Percentiles rank a stretch among this genome's conserved stretches.
Conservation (phyloP, 2,329 filamentous ascomycete species). For the Trichocomaceae sp. region DNA sequence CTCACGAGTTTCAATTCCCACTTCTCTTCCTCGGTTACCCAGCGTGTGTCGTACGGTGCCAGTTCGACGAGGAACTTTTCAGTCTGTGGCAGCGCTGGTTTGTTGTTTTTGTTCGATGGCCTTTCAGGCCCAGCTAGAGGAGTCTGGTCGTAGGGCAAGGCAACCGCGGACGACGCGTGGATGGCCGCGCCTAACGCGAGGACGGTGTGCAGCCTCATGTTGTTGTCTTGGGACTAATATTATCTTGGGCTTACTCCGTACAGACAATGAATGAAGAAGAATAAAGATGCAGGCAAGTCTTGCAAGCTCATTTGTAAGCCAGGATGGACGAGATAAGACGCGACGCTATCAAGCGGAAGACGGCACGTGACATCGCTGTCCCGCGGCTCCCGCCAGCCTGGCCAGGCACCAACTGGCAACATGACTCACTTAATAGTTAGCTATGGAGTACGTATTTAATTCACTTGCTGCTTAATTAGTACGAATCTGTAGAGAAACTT, state of each 20-base stretch:
- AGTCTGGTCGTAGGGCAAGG: constrained; percentile 5
- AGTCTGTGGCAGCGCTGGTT: neutral
- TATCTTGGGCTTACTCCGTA: neutral
- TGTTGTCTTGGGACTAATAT: neutral
- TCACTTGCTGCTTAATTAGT: too few species aligned
- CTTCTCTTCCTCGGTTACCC: constrained; percentile 92
- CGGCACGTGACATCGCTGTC: neutral
- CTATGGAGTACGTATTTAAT: too few species aligned
- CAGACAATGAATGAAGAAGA: neutral
- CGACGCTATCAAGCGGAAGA: neutral
- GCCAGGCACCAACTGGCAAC: too few species aligned
- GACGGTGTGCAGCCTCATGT: constrained; percentile 9
- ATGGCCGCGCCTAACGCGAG: constrained; percentile 10
- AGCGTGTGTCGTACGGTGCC: constrained; percentile 71
- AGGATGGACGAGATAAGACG: neutral
- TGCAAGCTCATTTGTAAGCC: neutral
- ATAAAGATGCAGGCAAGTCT: neutral
- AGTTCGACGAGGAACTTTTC: constrained; percentile 74
- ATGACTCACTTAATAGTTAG: neutral
- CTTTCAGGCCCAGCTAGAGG: constrained; percentile 1
- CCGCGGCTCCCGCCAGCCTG: too few species aligned
- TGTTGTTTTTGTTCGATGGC: neutral
- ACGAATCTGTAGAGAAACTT: too few species aligned
- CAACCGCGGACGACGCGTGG: constrained; percentile 8
- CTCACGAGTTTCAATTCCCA: constrained; percentile 77